Conservation (phyloP, 1,139 yeast species). For the Eremothecium cymbalariae region DNA sequence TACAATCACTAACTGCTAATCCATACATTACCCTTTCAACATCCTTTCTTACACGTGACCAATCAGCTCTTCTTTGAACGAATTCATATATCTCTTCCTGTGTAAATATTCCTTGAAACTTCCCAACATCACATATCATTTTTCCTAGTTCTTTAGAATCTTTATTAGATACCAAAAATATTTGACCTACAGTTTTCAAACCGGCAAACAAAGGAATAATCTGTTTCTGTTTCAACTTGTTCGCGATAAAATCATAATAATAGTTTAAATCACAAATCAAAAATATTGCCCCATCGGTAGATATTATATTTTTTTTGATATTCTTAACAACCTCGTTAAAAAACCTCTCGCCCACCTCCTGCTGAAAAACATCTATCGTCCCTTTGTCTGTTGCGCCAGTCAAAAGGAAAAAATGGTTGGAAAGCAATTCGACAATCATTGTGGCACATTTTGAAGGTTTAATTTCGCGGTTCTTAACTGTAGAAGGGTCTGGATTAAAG, state of each 20-base stretch:
- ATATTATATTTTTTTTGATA: slow-evolving; percentile 58
- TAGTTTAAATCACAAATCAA: slow-evolving; percentile 67
- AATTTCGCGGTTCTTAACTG: slow-evolving; percentile 24
- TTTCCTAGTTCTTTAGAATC: slow-evolving; percentile 78
- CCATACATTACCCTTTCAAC: slow-evolving; percentile 97
- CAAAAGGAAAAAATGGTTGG: slow-evolving; percentile 65
- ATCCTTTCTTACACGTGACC: slow-evolving; percentile 65
- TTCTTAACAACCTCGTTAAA: slow-evolving; percentile 70
- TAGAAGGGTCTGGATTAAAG: slow-evolving; percentile 36
- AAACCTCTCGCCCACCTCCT: slow-evolving; percentile 84
- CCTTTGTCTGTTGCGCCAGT: slow-evolving; percentile 82
- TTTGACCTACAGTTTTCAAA: slow-evolving; percentile 73
- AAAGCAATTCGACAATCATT: slow-evolving; percentile 52
- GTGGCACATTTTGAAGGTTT: slow-evolving; percentile 70
- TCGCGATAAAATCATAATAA: slow-evolving; percentile 61
- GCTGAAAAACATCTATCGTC: slow-evolving; percentile 85
- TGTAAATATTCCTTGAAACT: slow-evolving; percentile 81
- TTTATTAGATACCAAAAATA: slow-evolving; percentile 67
- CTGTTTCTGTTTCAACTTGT: slow-evolving; percentile 55
- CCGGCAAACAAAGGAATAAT: slow-evolving; percentile 74
- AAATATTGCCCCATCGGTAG: slow-evolving; percentile 74
- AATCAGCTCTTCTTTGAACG: slow-evolving; percentile 80
- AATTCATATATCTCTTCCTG: slow-evolving; percentile 93
- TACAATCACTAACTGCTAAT: slow-evolving; percentile 59
- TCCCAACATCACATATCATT: slow-evolving; percentile 71